Base-by-base conservation (phyloP, 768 basidiomycete genomes). In the Boletales sp. region DNA sequence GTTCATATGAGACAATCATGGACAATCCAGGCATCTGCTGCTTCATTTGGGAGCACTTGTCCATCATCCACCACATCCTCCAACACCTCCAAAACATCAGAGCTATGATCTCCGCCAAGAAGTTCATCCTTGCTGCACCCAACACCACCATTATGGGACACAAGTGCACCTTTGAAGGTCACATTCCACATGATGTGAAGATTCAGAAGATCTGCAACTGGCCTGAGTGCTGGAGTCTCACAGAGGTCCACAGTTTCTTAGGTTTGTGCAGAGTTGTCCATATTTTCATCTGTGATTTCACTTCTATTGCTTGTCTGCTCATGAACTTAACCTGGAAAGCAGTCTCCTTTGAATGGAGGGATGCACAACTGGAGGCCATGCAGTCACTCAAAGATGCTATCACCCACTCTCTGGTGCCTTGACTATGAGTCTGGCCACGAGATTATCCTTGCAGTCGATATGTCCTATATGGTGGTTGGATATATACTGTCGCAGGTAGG, bases 21-120 rank as follows among this genome's bases (percentile, higher is more conserved):
- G 62, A 66, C 0, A 79, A 78, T 48, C 55, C 58, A 0, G 65
- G 68, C 0, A 74, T 78, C 10, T 45, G 67, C 0, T 48, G 63
- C 0, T 78, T 76, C 40, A 57, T 75, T 0, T 77, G 68, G 64
- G 70, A 76, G 45, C 71, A 74, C 27, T 54, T 73, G 11, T 31
- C 56, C 3, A 62, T 65, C 39, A 27, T 75, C 10, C 70, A 78
- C 44, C 34, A 69, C 0, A 48, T 79, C 2, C 24, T 74, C 0
- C 71, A 75, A 15, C 53, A 60, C 0, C 64, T 77, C 19, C 68
- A 71, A 19, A 64, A 73, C 34, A 37, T 54, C 3, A 69, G 75
- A 0, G 67, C 65, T 0, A 77, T 70, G 0, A 68, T 77, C 18
- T 73, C 68, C 0, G 69, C 70, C 0, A 45, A 58, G 7, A 78